phyloP scores from a whole-genome alignment of 2,329 filamentous ascomycete genomes.

The Pyricularia sp. region DNA sequence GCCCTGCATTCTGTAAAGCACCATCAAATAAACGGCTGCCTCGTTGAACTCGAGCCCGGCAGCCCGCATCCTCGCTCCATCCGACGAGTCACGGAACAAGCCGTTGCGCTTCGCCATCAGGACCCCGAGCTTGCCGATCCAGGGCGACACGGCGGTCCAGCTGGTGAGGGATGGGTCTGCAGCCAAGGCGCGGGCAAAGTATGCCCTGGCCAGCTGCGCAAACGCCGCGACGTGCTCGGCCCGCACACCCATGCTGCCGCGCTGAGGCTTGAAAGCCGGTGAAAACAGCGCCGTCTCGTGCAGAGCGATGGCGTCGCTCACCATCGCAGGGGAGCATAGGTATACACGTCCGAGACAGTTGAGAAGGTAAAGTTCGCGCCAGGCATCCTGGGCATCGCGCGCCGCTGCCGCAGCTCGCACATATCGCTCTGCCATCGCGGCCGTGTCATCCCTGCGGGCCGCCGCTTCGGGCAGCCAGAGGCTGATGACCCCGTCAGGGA shows the following conservation, averaged over 20 bases:
- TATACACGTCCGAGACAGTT: conserved; percentile 2
- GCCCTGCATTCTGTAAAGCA: not conserved
- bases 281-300: not conserved
- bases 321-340: not conserved
- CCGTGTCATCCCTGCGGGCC: conserved; percentile 2
- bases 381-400: not conserved
- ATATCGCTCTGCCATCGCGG: conserved; percentile 1
- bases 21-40: conserved; percentile 1
- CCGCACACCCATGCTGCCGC: conserved; percentile 1
- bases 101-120: conserved; percentile 1
- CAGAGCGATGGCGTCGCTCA: not conserved
- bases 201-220: conserved; percentile 4
- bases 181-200: not conserved
- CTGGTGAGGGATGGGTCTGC: not conserved
- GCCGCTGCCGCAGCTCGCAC: not conserved
- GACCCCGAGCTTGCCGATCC: not conserved
- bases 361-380: conserved; percentile 3
- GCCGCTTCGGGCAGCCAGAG: conserved; percentile 4
- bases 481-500: not conserved
- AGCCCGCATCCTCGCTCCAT: not conserved
- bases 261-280: not conserved
- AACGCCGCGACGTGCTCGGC: conserved; percentile 2
- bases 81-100: not conserved
- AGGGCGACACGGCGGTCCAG: not conserved
- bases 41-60: conserved; percentile 6